These are phyloP conservation scores for Fraxinus xanthoxyloides DNA, from an alignment of 305 asterid species.

Conservation along the genomic window DNA sequence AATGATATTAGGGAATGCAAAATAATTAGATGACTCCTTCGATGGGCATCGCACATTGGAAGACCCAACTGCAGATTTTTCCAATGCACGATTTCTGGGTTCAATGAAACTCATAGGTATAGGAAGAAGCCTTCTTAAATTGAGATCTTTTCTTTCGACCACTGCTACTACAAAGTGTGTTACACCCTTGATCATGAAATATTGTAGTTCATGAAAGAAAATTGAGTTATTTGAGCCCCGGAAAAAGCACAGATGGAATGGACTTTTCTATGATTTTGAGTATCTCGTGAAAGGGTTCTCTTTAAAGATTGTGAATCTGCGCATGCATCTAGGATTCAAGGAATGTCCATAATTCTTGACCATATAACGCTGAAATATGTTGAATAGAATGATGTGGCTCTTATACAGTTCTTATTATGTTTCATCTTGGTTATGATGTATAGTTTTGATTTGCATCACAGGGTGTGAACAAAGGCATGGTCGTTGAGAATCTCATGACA, in stretches of 20 bases:
- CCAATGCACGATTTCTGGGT: background rate
- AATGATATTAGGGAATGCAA: background rate
- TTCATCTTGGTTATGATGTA: background rate
- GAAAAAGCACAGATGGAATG: background rate
- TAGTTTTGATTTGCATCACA: background rate
- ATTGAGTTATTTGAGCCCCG: background rate
- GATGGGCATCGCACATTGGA: background rate
- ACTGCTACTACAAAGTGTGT: background rate
- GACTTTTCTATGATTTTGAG: background rate
- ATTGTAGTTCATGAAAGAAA: background rate
- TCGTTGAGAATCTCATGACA: conserved; percentile 37
- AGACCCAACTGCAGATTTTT: background rate
- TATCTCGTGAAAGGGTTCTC: background rate
- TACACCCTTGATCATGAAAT: background rate
- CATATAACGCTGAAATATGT: background rate
- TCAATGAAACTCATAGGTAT: background rate
- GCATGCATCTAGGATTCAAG: background rate
- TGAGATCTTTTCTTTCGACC: background rate
- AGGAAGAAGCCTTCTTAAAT: background rate
- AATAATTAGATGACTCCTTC: background rate
- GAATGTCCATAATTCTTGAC: background rate
- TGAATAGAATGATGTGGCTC: background rate
- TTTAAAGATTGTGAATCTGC: background rate
- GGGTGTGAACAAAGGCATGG: conserved; percentile 54
- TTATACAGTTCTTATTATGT: background rate